phyloP scores from a whole-genome alignment of 31 red algal genomes.

The Endocladia muricata region DNA sequence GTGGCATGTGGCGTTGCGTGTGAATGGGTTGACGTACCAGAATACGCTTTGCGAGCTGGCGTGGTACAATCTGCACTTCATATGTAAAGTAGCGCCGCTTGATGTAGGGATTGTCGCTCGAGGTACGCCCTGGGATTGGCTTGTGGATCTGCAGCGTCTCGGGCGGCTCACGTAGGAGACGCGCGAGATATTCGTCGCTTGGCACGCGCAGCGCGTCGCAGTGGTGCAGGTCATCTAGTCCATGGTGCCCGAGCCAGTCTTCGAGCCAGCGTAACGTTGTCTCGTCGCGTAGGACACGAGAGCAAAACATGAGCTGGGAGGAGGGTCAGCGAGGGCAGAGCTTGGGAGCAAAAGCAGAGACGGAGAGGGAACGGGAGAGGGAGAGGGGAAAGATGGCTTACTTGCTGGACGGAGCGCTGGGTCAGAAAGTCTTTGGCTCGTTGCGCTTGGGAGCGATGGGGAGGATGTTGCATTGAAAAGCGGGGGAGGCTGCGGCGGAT shows the following conservation, averaged over 20 bases:
- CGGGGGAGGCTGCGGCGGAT: no score
- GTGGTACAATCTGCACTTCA: slow-evolving; percentile 51
- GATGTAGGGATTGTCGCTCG: slow-evolving; percentile 57
- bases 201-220: slow-evolving; percentile 53
- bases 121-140: slow-evolving; percentile 62
- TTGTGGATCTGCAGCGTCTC: slow-evolving; percentile 37
- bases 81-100: slow-evolving; percentile 59
- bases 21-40: slow-evolving; percentile 10
- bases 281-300: slow-evolving; percentile 59
- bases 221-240: slow-evolving; percentile 52
- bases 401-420: slow-evolving; percentile 64
- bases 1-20: background rate
- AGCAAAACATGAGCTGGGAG: slow-evolving; percentile 64
- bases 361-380: background rate
- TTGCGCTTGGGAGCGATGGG: background rate
- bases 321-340: background rate
- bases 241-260: slow-evolving; percentile 41
- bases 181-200: slow-evolving; percentile 36
- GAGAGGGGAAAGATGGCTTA: no score
- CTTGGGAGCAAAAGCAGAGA: background rate
- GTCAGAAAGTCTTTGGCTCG: slow-evolving; percentile 65
- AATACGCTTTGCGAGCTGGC: slow-evolving; percentile 40
- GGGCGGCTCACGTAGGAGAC: slow-evolving; percentile 21
- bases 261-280: slow-evolving; percentile 56
- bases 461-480: no score